phyloP scores from a whole-genome alignment of 2,329 filamentous ascomycete genomes.

The Zymoseptoria tritici region DNA sequence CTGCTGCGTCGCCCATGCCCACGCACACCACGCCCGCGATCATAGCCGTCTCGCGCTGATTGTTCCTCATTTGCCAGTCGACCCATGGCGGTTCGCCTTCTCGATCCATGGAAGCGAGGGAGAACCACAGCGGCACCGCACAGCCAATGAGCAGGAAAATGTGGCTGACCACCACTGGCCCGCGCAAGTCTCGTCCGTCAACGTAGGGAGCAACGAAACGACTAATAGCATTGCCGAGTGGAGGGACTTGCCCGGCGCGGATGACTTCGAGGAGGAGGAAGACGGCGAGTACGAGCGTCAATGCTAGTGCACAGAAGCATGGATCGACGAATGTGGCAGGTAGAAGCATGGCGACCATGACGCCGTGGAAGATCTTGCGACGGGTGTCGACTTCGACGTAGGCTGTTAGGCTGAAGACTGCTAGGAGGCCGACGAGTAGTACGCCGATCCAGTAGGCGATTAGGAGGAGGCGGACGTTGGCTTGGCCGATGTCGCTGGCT shows the following conservation, averaged over 20 bases:
- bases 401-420: slow-evolving; percentile 72
- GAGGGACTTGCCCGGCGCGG: slow-evolving; percentile 83
- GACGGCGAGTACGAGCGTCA: slow-evolving; percentile 70
- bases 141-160: slow-evolving; percentile 94
- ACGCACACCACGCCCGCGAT: slow-evolving; percentile 89
- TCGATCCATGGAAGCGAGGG: slow-evolving; percentile 62
- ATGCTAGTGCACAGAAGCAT: slow-evolving; percentile 68
- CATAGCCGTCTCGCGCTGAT: slow-evolving; percentile 71
- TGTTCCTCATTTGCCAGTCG: slow-evolving; percentile 64
- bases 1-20: slow-evolving; percentile 88
- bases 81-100: slow-evolving; percentile 48
- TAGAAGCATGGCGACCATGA: slow-evolving; percentile 94
- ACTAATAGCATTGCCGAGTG: slow-evolving; percentile 77
- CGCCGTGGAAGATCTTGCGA: slow-evolving; percentile 95
- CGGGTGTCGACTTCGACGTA: slow-evolving; percentile 90
- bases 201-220: slow-evolving; percentile 87
- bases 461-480: slow-evolving; percentile 74
- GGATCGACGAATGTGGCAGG: slow-evolving; percentile 84
- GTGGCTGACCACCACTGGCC: slow-evolving; percentile 90
- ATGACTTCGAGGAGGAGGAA: slow-evolving; percentile 87
- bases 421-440: slow-evolving; percentile 61
- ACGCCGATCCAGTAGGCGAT: slow-evolving; percentile 65
- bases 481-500: slow-evolving; percentile 58
- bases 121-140: slow-evolving; percentile 88
- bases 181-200: slow-evolving; percentile 84